phyloP scores from a whole-genome alignment of 192 early-diverging fungal genomes.

The Backusella mclennaniae region DNA sequence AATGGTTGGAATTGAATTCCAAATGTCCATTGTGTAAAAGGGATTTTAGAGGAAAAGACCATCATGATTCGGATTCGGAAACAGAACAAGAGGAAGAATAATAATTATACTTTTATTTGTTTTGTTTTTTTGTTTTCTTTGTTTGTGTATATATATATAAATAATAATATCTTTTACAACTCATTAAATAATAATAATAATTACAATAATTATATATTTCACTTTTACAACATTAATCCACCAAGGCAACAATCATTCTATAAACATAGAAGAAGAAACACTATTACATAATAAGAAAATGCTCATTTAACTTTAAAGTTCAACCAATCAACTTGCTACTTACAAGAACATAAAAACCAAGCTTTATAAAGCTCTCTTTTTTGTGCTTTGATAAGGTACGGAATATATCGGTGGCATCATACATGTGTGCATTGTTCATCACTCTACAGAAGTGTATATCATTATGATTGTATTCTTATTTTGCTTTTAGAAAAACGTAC shows the following conservation, averaged over 20 bases:
- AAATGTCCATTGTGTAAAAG: constrained; percentile 76
- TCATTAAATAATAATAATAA: not conserved
- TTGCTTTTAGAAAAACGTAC: constrained; percentile 39
- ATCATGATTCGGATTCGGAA: not conserved
- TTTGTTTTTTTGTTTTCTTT: not conserved
- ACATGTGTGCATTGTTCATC: constrained; percentile 78
- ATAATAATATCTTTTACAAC: not conserved
- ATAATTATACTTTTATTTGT: not conserved
- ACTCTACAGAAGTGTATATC: constrained; percentile 45
- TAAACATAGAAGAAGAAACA: constrained; percentile 90
- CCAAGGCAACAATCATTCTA: constrained; percentile 37
- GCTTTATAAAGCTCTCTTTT: constrained; percentile 92
- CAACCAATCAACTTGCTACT: constrained; percentile 3
- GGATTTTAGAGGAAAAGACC: constrained; percentile 46
- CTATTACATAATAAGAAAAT: not conserved
- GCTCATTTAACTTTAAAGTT: not conserved
- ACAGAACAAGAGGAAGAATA: constrained; percentile 10
- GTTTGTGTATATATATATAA: not conserved
- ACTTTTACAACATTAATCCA: not conserved
- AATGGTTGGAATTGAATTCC: constrained; percentile 76
- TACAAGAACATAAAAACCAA: constrained; percentile 87
- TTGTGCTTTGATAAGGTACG: constrained; percentile 87
- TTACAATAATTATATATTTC: not conserved
- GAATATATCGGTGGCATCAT: constrained; percentile 96
- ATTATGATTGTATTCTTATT: not conserved